Base-by-base conservation (phyloP, 2,329 filamentous ascomycete genomes). In the Fusarium euwallaceae region DNA sequence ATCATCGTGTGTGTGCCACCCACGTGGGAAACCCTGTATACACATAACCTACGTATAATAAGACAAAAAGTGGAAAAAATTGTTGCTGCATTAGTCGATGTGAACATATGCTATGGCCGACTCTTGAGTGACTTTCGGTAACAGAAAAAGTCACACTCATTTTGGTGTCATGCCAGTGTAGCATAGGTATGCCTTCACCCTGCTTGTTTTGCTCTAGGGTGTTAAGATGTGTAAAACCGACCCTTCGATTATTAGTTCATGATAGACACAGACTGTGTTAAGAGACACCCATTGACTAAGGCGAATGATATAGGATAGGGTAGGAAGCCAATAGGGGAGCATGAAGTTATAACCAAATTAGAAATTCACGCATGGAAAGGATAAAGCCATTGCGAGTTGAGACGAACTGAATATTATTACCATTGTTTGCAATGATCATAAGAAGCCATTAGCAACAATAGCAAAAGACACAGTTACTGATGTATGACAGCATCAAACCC, bases 361-460 rank as follows among this genome's bases (percentile, higher is more conserved):
- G 14, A 36, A 20, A 22, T 8, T 11, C 3, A 2, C 1, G n/a
- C 12, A 20, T 12, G 3, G 39, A 7, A 43, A 20, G n/a, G 39
- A 22, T 6, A 22, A 43, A 7, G n/a, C 5, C 10, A 7, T 43
- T 43, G 11, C n/a, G n/a, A 41, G 37, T n/a, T 39, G 4, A 39
- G 17, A n/a, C 27, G 9, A 10, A 10, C 27, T 10, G 1, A 29
- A 1, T 1, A 29, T 29, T 29, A 10, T 32, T 32, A 0, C 0
- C 1, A 32, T 32, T 32, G 3, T 32, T 1, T 10, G 29, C 29
- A 4, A 32, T 32, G 9, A 32, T 32, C 0, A 32, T 11, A 32
- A 32, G 29, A 32, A 32, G 29, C 29, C 9, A 32, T 32, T 11
- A 32, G 3, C 29, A 1, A 11, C 29, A 32, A 32, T 9, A 32